Base-by-base conservation (phyloP, 2,329 filamentous ascomycete species). In the Chaetomium strumarium region DNA sequence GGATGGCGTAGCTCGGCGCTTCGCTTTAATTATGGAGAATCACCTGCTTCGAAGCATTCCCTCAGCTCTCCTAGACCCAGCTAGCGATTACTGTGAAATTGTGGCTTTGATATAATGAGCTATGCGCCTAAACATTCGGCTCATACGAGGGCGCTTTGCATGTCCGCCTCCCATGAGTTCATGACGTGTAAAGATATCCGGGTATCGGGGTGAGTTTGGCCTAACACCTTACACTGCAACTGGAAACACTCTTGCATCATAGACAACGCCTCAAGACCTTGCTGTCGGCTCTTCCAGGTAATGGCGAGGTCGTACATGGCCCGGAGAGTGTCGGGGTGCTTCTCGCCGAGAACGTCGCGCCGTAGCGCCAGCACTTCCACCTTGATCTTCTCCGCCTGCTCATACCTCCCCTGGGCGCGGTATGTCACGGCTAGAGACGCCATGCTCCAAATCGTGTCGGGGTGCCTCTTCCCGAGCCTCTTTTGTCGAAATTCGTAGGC, bases 301-400 rank as follows among this genome's bases (percentile, higher is more conserved):
- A 13, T 8, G 33, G 62, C 61, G 19, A 66, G 60, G 14, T 57
- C 24, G 16, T 19, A 49, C 59, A 64, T 64, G n/a, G 48, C 56
- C 33, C 3, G 0, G 12, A 66, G 49, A 17, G 63, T 64, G 38
- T 61, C 52, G 53, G 60, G 31, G 46, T 65, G 64, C 44, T 24
- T 38, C 40, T 45, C 33, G 29, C 48, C 48, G 20, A 50, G 39
- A 24, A 44, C 20, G 2, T 39, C 38, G 12, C 38, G 54, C 20
- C 20, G 51, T 29, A 61, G 49, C 29, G 47, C 51, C 10, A 62
- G 37, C 9, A 53, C 58, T 37, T 58, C 14, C 0, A 41, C 24
- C 8, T 46, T 1, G 7, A 59, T 45, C 39, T 39, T 17, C 46
- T 59, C 57, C n/a, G 52, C 57, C 55, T 62, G 46, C 8, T 51